Percentiles rank a stretch among this genome's conserved stretches.
phyloP scores from a whole-genome alignment of 768 basidiomycete genomes.

The Amanita pallidorosea region DNA sequence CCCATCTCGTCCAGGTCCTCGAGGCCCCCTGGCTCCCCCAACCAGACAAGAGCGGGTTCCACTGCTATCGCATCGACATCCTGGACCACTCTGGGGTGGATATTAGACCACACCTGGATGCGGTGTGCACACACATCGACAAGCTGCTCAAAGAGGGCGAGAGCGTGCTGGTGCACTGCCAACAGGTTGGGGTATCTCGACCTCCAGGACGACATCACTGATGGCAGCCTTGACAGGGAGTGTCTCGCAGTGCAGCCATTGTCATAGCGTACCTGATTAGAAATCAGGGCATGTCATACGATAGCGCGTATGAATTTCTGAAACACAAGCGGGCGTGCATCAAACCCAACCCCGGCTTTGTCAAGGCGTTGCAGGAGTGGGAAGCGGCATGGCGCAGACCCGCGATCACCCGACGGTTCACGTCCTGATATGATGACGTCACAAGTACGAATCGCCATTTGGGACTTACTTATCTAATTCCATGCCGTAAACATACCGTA shows the following conservation, averaged over 20 bases:
- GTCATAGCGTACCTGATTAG: slow-evolving; percentile 78
- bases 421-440: neutral
- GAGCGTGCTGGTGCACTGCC: slow-evolving; percentile 71
- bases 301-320: slow-evolving; percentile 49
- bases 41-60: slow-evolving; percentile 31
- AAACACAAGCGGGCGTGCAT: slow-evolving; percentile 59
- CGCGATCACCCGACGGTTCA: neutral
- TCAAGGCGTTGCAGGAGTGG: slow-evolving; percentile 49
- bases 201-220: too few species aligned
- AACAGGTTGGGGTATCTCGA: too few species aligned
- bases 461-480: neutral
- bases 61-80: slow-evolving; percentile 58
- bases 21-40: slow-evolving; percentile 54
- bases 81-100: slow-evolving; percentile 52
- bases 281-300: slow-evolving; percentile 62
- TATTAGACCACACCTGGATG: slow-evolving; percentile 57
- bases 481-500: neutral
- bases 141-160: slow-evolving; percentile 44
- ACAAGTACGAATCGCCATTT: too few species aligned
- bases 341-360: slow-evolving; percentile 73
- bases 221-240: slow-evolving; percentile 31
- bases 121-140: slow-evolving; percentile 58
- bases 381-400: slow-evolving; percentile 17
- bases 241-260: slow-evolving; percentile 68
- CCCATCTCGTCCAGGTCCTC: slow-evolving; percentile 51